A percentile compares a stretch with the other conserved stretches of the same genome.
phyloP scores from a whole-genome alignment of 106 monocot genomes.

The Dioscorea zingiberensis region DNA sequence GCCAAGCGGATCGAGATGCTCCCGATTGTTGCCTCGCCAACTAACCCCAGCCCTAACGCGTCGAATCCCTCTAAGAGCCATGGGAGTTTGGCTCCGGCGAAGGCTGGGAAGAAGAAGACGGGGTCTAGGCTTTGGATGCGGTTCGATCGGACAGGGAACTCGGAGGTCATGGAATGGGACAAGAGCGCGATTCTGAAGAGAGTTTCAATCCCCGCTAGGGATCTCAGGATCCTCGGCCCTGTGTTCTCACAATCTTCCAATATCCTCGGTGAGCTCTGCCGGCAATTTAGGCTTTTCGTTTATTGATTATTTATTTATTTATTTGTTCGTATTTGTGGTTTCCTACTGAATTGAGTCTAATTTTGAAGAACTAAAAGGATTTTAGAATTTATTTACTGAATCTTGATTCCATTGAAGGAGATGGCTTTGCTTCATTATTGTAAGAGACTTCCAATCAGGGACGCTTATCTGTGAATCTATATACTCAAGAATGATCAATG shows the following conservation, averaged over 20 bases:
- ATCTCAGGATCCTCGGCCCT: background rate
- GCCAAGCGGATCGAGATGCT: slow-evolving; percentile 9
- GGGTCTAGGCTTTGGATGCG: slow-evolving; percentile 1
- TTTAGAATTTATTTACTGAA: background rate
- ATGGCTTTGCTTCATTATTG: background rate
- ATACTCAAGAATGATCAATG: background rate
- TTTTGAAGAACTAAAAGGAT: background rate
- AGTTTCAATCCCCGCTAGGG: background rate
- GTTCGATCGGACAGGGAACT: background rate
- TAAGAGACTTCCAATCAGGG: too few relatives aligned
- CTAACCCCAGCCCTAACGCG: background rate
- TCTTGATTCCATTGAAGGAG: too few relatives aligned
- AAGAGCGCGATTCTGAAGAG: background rate
- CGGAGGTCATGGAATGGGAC: slow-evolving; percentile 1
- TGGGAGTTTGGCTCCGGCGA: background rate
- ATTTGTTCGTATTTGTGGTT: background rate
- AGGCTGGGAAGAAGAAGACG: slow-evolving; percentile 3
- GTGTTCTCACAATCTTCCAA: background rate
- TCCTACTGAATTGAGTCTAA: background rate
- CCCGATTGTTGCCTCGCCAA: background rate
- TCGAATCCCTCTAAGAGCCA: background rate
- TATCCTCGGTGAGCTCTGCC: background rate
- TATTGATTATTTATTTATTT: background rate
- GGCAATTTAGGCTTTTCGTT: background rate
- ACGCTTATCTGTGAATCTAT: too few relatives aligned